Evolutionary conservation across 2,329 filamentous ascomycete species (phyloP).

Genomic region (Venturiaceae sp.): DNA sequence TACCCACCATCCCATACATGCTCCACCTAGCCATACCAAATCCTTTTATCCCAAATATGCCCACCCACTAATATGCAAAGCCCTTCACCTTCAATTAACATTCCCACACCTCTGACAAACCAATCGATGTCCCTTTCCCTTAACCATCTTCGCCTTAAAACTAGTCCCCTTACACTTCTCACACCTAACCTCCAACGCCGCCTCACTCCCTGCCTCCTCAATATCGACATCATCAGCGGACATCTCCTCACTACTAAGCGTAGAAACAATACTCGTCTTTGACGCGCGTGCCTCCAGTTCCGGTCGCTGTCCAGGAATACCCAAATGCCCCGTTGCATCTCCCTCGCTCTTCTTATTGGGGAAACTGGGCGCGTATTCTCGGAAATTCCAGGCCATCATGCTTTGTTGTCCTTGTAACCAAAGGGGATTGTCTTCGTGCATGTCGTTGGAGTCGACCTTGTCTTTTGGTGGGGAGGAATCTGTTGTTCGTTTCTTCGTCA

Average conservation of each 20-base stretch:
- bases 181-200: constrained; percentile 44
- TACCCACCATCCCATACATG: too few relatives aligned
- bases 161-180: constrained; percentile 47
- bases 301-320: constrained; percentile 11
- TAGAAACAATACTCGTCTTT: constrained; percentile 39
- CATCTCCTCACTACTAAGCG: constrained; percentile 46
- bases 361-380: constrained; percentile 13
- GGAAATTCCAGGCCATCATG: constrained; percentile 44
- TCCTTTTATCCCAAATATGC: neutral
- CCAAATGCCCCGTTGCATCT: constrained; percentile 8
- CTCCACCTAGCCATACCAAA: too few relatives aligned
- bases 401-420: constrained; percentile 40
- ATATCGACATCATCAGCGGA: constrained; percentile 18
- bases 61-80: neutral
- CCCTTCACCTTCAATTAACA: neutral
- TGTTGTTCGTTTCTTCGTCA: neutral
- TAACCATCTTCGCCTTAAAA: constrained; percentile 51
- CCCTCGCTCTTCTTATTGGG: neutral
- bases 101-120: constrained; percentile 49
- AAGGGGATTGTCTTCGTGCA: constrained; percentile 30
- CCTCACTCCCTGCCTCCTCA: constrained; percentile 36
- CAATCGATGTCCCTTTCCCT: constrained; percentile 43
- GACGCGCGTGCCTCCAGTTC: constrained; percentile 20
- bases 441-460: constrained; percentile 14
- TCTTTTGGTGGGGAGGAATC: constrained; percentile 15